Conservation (phyloP, 345 rosid genomes). For the Pelargonium nanum region DNA sequence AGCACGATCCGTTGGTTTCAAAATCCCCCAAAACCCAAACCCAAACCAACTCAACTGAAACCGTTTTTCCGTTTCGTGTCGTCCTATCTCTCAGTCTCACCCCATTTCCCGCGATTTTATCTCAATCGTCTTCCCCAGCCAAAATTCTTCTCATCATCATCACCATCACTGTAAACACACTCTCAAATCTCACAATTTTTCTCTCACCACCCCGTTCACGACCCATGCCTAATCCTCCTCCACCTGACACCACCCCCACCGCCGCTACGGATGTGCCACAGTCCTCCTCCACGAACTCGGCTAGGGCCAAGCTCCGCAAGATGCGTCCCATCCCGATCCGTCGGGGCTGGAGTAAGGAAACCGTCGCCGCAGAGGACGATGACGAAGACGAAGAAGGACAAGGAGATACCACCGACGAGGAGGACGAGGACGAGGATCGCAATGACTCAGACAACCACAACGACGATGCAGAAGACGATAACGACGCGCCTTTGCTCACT, state of each 20-base stretch:
- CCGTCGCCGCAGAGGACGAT: background rate
- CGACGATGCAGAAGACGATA: constrained; percentile 7
- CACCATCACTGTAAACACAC: background rate
- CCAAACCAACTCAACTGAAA: background rate
- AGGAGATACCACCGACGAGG: constrained; percentile 5
- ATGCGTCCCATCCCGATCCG: constrained; percentile 47
- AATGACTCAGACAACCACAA: background rate
- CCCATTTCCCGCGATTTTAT: background rate
- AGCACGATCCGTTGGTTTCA: background rate
- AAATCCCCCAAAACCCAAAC: no score
- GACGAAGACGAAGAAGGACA: background rate
- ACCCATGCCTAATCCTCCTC: background rate
- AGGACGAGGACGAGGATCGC: constrained; percentile 10
- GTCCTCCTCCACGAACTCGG: constrained; percentile 11
- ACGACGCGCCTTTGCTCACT: constrained; percentile 21
- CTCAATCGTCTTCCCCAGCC: background rate
- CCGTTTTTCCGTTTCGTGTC: no score
- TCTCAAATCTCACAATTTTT: background rate
- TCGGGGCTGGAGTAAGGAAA: constrained; percentile 7
- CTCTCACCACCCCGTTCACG: background rate
- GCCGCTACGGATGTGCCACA: constrained; percentile 2
- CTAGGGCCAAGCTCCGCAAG: constrained; percentile 43
- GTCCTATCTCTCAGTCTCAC: no score
- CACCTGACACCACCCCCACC: background rate
- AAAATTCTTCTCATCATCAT: background rate